Conservation (phyloP, 768 basidiomycete species). For the Trametopsis cervina region DNA sequence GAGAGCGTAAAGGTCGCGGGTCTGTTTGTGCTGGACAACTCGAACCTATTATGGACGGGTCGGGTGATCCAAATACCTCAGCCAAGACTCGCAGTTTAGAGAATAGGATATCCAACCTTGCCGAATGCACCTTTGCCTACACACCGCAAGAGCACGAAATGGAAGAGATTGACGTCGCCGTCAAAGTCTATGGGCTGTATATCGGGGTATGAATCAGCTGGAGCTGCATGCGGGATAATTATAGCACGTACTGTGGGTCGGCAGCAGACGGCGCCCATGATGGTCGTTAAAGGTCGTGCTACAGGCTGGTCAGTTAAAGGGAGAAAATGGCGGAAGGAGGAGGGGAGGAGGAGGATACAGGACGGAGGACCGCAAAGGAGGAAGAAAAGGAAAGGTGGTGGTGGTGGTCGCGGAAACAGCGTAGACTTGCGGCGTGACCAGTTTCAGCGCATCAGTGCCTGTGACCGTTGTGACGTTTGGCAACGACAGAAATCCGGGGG, state of each 20-base stretch:
- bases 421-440: slow-evolving; percentile 5
- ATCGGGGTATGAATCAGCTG: background rate
- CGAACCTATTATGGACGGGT: slow-evolving; percentile 61
- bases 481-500: too few species aligned
- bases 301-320: slow-evolving; percentile 7
- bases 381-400: slow-evolving; percentile 10
- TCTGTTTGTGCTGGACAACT: slow-evolving; percentile 98
- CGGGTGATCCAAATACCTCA: slow-evolving; percentile 11
- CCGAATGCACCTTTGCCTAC: slow-evolving; percentile 99
- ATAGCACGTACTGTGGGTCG: slow-evolving; percentile 56
- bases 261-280: slow-evolving; percentile 84
- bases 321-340: slow-evolving; percentile 7
- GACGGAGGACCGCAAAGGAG: slow-evolving; percentile 9
- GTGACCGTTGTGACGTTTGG: slow-evolving; percentile 8
- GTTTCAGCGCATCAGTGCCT: slow-evolving; percentile 7
- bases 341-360: slow-evolving; percentile 10
- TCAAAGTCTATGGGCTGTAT: slow-evolving; percentile 89
- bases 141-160: slow-evolving; percentile 89
- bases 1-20: slow-evolving; percentile 92
- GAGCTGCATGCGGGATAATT: background rate
- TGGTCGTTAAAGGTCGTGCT: slow-evolving; percentile 16
- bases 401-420: slow-evolving; percentile 12
- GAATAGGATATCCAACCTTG: slow-evolving; percentile 51
- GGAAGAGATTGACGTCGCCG: slow-evolving; percentile 93
- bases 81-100: slow-evolving; percentile 1